Evolutionary conservation across 140 eudicot species (phyloP).

Genomic region (Ambrosia hybrid): DNA sequence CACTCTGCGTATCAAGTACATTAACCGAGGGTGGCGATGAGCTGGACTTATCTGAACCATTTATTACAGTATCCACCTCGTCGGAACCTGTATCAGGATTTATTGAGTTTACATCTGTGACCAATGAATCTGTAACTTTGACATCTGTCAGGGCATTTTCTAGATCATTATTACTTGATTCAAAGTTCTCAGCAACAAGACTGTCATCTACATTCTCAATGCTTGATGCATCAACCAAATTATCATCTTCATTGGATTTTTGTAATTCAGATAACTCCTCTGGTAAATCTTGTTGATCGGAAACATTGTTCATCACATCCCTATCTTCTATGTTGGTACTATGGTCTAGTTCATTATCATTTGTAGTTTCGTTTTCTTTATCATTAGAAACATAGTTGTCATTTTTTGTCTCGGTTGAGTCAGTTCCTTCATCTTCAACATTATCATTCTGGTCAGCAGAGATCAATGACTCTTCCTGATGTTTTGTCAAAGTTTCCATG

Average conservation of each 20-base stretch:
- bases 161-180: constrained; percentile 25
- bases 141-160: constrained; percentile 22
- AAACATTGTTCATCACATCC: constrained; percentile 26
- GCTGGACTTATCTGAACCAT: constrained; percentile 31
- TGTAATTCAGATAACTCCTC: constrained; percentile 42
- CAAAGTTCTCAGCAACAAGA: constrained; percentile 35
- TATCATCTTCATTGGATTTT: constrained; percentile 36
- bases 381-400: constrained; percentile 34
- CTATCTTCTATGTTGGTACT: constrained; percentile 27
- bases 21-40: constrained; percentile 25
- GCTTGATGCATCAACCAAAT: constrained; percentile 33
- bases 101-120: constrained; percentile 28
- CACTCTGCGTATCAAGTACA: constrained; percentile 22
- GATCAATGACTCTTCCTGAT: constrained; percentile 54
- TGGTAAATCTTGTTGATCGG: constrained; percentile 37
- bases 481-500: constrained; percentile 62
- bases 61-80: constrained; percentile 33
- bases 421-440: constrained; percentile 37
- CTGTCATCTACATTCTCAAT: constrained; percentile 31
- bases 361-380: constrained; percentile 40
- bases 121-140: constrained; percentile 20
- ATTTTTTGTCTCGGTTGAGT: constrained; percentile 28
- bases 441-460: constrained; percentile 46
- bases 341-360: constrained; percentile 32
- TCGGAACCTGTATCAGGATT: constrained; percentile 30